Base-by-base conservation (phyloP, 345 rosid species). In the Brassica napus region DNA sequence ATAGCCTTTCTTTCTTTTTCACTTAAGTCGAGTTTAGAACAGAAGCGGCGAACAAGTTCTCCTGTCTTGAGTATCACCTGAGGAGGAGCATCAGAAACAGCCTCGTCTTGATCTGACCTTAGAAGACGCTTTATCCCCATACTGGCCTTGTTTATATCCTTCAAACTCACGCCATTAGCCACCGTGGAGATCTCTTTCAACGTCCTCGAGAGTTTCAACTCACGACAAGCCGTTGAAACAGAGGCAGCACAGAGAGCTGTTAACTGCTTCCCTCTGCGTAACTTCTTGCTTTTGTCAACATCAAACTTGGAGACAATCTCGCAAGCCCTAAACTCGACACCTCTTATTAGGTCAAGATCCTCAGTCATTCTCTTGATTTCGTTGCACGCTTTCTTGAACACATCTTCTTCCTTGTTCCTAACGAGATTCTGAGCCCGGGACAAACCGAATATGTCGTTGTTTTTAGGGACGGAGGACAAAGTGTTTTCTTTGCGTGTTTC, bases 161-260 rank as follows among this genome's bases (percentile, higher is more conserved):
- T 68, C 68, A 42, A 4, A 1, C 9, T 58, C 31, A 76, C 68
- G 30, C 68, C 61, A 0, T 7, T 12, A 1, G 37, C 23, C 11
- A 44, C 79, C 39, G 11, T 3, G 0, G 79, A 30, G 28, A 76
- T 76, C 73, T 76, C 79, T 68, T 58, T 68, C 68, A 68, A 42
- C 24, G 74, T 76, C 49, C 79, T 68, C n/a, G 73, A 76, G 9
- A 59, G 24, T 1, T 76, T 28, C 23, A 59, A 0, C 15, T 76
- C 79, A 1, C 79, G 79, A 30, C 79, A 76, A 59, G 79, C 79
- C 47, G 23, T 42, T 5, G 79, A 76, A 68, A 76, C 74, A 68
- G 79, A 59, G 7, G 79, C 79, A 0, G 61, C 79, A 30, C 79
- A 76, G 10, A 68, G 14, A 30, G 79, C 73, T 1, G 4, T 58